These are phyloP conservation scores for Tetrahymena elliotti DNA, from an alignment of 73 alveolate species.

Conservation along the genomic window DNA sequence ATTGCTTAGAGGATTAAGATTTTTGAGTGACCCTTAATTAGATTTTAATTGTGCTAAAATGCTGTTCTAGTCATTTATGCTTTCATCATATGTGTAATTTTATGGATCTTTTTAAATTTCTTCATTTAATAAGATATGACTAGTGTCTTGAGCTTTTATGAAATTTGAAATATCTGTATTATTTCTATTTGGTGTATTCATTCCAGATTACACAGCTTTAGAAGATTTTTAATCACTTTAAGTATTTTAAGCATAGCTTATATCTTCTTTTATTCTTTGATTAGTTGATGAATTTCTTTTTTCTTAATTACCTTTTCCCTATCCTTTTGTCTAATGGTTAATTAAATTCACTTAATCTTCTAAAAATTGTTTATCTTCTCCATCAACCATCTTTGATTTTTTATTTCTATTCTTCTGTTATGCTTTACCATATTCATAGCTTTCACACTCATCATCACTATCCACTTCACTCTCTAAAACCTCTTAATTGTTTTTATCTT, in stretches of 20 bases:
- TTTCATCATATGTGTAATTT: background rate
- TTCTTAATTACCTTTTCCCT: background rate
- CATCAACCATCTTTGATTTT: background rate
- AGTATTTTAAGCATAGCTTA: background rate
- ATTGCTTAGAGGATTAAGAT: background rate
- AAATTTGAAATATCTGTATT: background rate
- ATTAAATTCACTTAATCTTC: background rate
- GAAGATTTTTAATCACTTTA: background rate
- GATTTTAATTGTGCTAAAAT: background rate
- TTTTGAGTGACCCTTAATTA: background rate
- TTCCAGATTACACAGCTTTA: background rate
- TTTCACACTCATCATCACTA: background rate
- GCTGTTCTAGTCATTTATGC: background rate
- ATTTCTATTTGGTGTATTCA: background rate
- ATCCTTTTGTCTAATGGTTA: background rate
- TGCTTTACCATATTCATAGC: background rate
- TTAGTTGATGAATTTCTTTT: background rate
- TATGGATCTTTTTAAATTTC: background rate
- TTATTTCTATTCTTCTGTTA: background rate
- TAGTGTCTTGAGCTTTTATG: background rate
- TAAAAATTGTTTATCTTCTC: background rate
- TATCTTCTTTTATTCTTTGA: background rate
- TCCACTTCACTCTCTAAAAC: background rate
- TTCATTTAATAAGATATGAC: background rate
- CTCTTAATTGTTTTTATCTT: background rate